Conservation (phyloP, 192 early-diverging fungal species). For the Umbelopsis isabellina region DNA sequence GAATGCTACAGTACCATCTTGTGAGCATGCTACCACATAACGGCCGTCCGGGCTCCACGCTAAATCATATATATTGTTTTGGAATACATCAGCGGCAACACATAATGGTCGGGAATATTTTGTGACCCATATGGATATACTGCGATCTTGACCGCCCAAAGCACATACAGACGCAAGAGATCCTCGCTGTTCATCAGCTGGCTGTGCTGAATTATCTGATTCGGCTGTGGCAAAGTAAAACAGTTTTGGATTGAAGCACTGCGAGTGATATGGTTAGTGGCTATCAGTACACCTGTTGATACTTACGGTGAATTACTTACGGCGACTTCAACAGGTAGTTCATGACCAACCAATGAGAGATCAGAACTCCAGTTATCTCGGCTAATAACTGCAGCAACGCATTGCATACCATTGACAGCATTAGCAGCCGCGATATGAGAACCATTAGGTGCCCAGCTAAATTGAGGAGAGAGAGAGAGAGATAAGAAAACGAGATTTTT, state of each 20-base stretch:
- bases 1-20: slow-evolving; percentile 87
- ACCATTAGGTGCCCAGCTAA: slow-evolving; percentile 97
- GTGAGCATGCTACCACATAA: slow-evolving; percentile 83
- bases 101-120: slow-evolving; percentile 71
- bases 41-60: slow-evolving; percentile 82
- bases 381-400: slow-evolving; percentile 79
- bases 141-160: slow-evolving; percentile 87
- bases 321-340: slow-evolving; percentile 84
- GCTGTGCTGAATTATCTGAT: slow-evolving; percentile 21
- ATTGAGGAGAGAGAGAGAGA: not conserved
- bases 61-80: slow-evolving; percentile 85
- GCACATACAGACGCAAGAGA: slow-evolving; percentile 72
- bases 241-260: slow-evolving; percentile 79
- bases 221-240: slow-evolving; percentile 54
- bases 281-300: too few relatives aligned
- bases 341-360: slow-evolving; percentile 87
- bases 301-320: slow-evolving; percentile 37
- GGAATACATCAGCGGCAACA: slow-evolving; percentile 73
- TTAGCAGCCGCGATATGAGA: slow-evolving; percentile 88
- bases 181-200: slow-evolving; percentile 27
- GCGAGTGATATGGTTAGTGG: slow-evolving; percentile 11
- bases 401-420: slow-evolving; percentile 78
- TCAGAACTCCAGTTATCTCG: slow-evolving; percentile 79
- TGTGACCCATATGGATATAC: slow-evolving; percentile 89
- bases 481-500: not conserved